Evolutionary conservation across 306 rosid species (phyloP).

Genomic region (Citrullus colocynthis): DNA sequence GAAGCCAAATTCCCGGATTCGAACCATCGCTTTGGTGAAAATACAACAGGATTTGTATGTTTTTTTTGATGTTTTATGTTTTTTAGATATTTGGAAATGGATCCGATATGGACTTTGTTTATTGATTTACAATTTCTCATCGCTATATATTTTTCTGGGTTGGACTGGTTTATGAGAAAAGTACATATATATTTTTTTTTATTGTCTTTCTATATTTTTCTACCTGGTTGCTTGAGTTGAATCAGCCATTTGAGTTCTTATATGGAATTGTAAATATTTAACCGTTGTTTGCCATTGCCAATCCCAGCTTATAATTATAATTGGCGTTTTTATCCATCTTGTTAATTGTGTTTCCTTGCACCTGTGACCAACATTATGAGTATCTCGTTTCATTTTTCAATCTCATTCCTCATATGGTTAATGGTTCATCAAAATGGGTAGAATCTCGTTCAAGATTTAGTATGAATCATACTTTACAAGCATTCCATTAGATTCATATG

Average conservation of each 20-base stretch:
- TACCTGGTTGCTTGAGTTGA: not conserved
- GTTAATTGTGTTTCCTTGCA: not conserved
- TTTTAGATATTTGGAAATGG: not conserved
- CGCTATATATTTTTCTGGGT: not conserved
- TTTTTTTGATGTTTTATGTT: not conserved
- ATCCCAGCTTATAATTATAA: not conserved
- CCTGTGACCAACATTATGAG: not conserved
- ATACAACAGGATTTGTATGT: not conserved
- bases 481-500: not conserved
- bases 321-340: not conserved
- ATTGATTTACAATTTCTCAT: not conserved
- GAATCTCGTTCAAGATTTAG: not conserved
- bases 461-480: not conserved
- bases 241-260: not conserved
- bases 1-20: not conserved
- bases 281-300: not conserved
- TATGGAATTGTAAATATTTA: not conserved
- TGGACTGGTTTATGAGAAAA: not conserved
- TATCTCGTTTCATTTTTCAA: not conserved
- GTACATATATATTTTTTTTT: not conserved
- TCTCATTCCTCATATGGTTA: not conserved
- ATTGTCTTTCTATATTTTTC: not conserved
- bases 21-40: not conserved
- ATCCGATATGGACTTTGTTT: not conserved
- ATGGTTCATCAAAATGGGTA: not conserved